These are phyloP conservation scores for Voacanga thouarsii DNA, from an alignment of 257 asterid genomes.

Conservation along the genomic window DNA sequence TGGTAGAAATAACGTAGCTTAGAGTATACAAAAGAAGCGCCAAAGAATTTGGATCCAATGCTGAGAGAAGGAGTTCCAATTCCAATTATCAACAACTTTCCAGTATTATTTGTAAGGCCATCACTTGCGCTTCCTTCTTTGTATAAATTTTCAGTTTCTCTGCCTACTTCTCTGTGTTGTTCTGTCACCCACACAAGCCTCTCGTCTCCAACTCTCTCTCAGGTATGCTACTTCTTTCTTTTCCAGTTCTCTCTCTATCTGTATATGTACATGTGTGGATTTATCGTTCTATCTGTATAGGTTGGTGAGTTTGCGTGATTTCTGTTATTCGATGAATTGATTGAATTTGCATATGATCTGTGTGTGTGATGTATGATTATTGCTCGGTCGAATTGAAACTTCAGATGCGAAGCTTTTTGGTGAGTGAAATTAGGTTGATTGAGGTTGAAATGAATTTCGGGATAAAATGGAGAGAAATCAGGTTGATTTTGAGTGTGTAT, in stretches of 20 bases:
- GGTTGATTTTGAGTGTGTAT: not conserved
- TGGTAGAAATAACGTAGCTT: not conserved
- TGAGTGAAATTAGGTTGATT: not conserved
- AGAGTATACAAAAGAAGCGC: slow-evolving; percentile 32
- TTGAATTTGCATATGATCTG: not conserved
- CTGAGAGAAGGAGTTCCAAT: not conserved
- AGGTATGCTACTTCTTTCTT: not conserved
- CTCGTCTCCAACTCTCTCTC: not conserved
- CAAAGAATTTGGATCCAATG: slow-evolving; percentile 36
- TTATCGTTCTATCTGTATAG: not conserved
- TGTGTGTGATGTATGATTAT: not conserved
- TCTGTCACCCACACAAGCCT: not conserved
- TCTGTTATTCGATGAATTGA: not conserved
- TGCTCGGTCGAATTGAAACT: not conserved
- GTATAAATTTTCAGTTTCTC: not conserved
- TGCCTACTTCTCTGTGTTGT: not conserved
- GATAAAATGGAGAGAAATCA: not conserved
- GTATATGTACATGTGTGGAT: not conserved
- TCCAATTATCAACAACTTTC: slow-evolving; percentile 6
- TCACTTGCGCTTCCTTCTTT: not conserved
- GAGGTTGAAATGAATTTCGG: not conserved
- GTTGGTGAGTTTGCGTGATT: not conserved
- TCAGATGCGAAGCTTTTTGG: not conserved
- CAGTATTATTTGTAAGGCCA: slow-evolving; percentile 17
- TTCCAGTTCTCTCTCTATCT: not conserved